Percentiles rank a stretch among this genome's conserved stretches.
Evolutionary conservation across 192 early-diverging fungal species (phyloP).

Genomic region (Spizellomyces sp.): DNA sequence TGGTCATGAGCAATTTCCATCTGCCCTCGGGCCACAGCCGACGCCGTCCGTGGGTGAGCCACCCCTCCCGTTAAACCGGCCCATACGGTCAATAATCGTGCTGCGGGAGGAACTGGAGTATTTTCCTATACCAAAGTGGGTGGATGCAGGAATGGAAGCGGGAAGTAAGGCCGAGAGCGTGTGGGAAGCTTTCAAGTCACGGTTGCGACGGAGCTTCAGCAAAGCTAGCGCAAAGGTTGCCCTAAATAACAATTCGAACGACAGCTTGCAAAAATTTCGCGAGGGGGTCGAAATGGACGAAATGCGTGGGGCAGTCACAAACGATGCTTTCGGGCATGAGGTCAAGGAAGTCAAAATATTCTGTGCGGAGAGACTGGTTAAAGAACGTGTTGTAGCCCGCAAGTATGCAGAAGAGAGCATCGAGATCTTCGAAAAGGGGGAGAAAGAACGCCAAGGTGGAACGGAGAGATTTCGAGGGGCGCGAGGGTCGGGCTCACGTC

Average conservation of each 20-base stretch:
- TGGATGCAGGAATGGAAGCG: not conserved
- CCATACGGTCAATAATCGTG: slow-evolving; percentile 27
- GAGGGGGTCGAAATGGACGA: slow-evolving; percentile 9
- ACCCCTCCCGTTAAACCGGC: slow-evolving; percentile 1
- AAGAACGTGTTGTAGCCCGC: not conserved
- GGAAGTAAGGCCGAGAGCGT: not conserved
- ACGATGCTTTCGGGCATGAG: not conserved
- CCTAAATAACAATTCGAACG: not conserved
- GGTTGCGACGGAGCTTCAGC: slow-evolving; percentile 13
- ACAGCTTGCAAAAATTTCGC: not conserved
- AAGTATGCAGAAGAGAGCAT: slow-evolving; percentile 4
- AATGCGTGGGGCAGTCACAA: not conserved
- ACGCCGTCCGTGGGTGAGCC: slow-evolving; percentile 5
- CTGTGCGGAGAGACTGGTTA: slow-evolving; percentile 15
- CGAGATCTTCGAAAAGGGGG: slow-evolving; percentile 8
- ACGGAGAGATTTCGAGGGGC: not conserved
- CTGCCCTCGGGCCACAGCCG: slow-evolving; percentile 1
- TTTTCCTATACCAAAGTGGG: slow-evolving; percentile 10
- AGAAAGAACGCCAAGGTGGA: not conserved
- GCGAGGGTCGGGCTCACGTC: not conserved
- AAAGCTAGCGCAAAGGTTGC: not conserved
- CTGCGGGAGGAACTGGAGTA: slow-evolving; percentile 32
- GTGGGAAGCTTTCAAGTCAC: slow-evolving; percentile 16
- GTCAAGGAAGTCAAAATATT: not conserved
- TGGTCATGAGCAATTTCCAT: not conserved